A percentile compares a stretch with the other conserved stretches of the same genome.
Evolutionary conservation across 2,329 filamentous ascomycete genomes (phyloP).

Genomic region (Metarhizium humberi): DNA sequence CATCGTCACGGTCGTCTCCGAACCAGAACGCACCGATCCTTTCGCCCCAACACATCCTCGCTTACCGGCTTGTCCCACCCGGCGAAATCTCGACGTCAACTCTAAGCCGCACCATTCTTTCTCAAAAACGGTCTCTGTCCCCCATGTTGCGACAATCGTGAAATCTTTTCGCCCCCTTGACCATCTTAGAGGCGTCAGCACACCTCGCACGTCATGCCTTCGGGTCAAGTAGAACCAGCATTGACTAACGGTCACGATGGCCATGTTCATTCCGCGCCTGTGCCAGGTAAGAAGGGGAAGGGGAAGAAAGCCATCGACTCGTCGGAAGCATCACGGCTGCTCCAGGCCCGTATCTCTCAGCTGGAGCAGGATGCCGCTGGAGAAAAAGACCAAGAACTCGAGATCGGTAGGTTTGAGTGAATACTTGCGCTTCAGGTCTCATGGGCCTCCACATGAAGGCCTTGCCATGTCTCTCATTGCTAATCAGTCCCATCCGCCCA

Average conservation of each 20-base stretch:
- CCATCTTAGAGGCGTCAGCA: conserved; percentile 7
- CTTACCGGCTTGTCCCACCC: background rate
- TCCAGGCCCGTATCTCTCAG: conserved; percentile 90
- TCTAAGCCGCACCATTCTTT: no score
- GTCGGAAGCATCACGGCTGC: conserved; percentile 81
- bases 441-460: background rate
- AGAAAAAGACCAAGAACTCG: conserved; percentile 89
- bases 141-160: conserved; percentile 5
- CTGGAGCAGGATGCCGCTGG: conserved; percentile 87
- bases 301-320: conserved; percentile 77
- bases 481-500: conserved; percentile 2
- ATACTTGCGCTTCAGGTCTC: background rate
- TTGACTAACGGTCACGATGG: conserved; percentile 32
- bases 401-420: conserved; percentile 60
- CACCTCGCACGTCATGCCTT: conserved; percentile 25
- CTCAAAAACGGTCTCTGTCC: background rate
- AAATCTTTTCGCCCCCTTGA: conserved; percentile 8
- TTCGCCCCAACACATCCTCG: background rate
- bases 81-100: background rate
- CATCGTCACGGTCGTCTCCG: background rate
- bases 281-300: conserved; percentile 66
- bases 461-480: background rate
- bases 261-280: conserved; percentile 27
- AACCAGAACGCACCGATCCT: background rate
- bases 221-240: conserved; percentile 30